Percentiles rank a stretch among this genome's conserved stretches.
These are phyloP conservation scores for Primulina eburnea DNA, from an alignment of 257 asterid species.

Conservation along the genomic window DNA sequence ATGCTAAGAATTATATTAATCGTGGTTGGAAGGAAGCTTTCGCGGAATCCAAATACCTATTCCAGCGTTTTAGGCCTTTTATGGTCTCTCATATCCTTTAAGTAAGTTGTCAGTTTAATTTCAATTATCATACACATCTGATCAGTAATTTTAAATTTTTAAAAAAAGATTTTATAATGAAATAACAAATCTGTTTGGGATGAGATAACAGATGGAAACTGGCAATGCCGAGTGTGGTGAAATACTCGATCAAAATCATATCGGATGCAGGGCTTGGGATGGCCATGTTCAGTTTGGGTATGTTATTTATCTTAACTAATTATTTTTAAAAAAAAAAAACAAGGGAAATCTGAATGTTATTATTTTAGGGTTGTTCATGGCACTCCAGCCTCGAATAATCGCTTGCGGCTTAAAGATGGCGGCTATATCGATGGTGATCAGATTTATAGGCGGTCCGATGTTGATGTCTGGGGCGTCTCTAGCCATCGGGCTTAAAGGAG, in stretches of 20 bases:
- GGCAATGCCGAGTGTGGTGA: slow-evolving; percentile 68
- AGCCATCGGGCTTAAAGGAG: slow-evolving; percentile 49
- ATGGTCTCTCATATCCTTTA: slow-evolving; percentile 67
- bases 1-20: slow-evolving; percentile 50
- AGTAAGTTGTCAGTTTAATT: slow-evolving; percentile 34
- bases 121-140: too few relatives aligned
- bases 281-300: slow-evolving; percentile 83
- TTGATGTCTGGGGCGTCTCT: slow-evolving; percentile 65
- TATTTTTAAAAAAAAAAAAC: neutral
- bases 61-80: slow-evolving; percentile 60
- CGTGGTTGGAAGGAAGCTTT: slow-evolving; percentile 69
- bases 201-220: slow-evolving; percentile 56
- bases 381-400: slow-evolving; percentile 64
- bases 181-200: neutral
- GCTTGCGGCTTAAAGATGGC: slow-evolving; percentile 70
- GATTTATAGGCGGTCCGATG: slow-evolving; percentile 56
- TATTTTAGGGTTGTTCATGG: slow-evolving; percentile 62
- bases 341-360: neutral
- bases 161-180: neutral
- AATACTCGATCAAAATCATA: slow-evolving; percentile 63
- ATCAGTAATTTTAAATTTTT: too few relatives aligned
- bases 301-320: neutral
- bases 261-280: slow-evolving; percentile 83
- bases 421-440: slow-evolving; percentile 49
- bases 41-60: slow-evolving; percentile 74